phyloP scores from a whole-genome alignment of 1,284 basidiomycete genomes.

The Melampsora abietis-canadensis region DNA sequence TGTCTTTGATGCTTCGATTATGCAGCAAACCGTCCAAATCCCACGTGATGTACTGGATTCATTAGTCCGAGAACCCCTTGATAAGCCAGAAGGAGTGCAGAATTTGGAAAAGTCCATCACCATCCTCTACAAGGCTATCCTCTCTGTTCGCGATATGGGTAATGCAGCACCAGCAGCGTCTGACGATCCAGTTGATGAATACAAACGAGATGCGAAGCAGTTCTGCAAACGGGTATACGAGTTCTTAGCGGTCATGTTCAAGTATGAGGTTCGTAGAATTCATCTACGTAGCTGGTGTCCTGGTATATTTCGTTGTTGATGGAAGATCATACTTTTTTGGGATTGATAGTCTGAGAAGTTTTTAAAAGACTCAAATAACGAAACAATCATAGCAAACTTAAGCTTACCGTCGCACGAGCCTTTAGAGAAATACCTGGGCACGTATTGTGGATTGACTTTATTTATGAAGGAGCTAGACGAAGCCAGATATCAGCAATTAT shows the following conservation, averaged over 20 bases:
- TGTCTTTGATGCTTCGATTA: background rate
- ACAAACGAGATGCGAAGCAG: conserved; percentile 76
- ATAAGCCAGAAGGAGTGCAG: conserved; percentile 70
- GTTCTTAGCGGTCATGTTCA: conserved; percentile 84
- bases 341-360: conserved; percentile 54
- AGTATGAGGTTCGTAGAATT: conserved; percentile 63
- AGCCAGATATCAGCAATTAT: conserved; percentile 73
- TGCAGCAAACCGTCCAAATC: conserved; percentile 87
- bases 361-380: conserved; percentile 51
- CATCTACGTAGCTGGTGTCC: conserved; percentile 48
- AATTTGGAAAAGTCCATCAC: conserved; percentile 76
- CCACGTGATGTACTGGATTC: conserved; percentile 69
- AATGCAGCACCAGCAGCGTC: conserved; percentile 56
- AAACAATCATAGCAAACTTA: conserved; percentile 46
- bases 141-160: conserved; percentile 87
- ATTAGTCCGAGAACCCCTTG: conserved; percentile 79
- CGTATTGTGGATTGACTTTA: conserved; percentile 83
- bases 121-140: conserved; percentile 89
- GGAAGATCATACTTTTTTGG: no score
- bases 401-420: conserved; percentile 64
- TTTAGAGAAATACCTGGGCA: conserved; percentile 76
- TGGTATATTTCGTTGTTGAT: no score
- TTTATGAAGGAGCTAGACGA: conserved; percentile 96
- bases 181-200: conserved; percentile 77
- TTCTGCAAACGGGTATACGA: conserved; percentile 88